Evolutionary conservation across 1,139 yeast genomes (phyloP).

Genomic region (Candida mesenterica): DNA sequence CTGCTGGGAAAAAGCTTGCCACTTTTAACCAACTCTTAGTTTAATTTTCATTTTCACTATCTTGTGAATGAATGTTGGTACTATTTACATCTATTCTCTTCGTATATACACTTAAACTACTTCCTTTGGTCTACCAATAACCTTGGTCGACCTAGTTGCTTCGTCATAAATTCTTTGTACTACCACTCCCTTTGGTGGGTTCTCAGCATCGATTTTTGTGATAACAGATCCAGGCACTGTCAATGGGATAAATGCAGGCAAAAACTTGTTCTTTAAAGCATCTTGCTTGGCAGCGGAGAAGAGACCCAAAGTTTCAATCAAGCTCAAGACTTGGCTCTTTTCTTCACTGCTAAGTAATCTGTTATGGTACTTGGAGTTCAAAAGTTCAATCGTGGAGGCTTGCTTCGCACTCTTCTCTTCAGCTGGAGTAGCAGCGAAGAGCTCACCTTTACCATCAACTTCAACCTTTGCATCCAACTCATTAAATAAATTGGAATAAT

Average conservation of each 20-base stretch:
- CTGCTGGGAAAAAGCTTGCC: too few species aligned
- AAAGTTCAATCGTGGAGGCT: constrained; percentile 18
- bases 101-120: not conserved
- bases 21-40: too few species aligned
- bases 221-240: constrained; percentile 37
- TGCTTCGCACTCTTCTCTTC: constrained; percentile 21
- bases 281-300: constrained; percentile 26
- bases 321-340: constrained; percentile 20
- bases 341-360: constrained; percentile 27
- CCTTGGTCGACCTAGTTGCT: constrained; percentile 23
- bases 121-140: constrained; percentile 28
- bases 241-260: constrained; percentile 37
- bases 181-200: constrained; percentile 33
- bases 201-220: constrained; percentile 25
- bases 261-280: constrained; percentile 23
- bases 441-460: constrained; percentile 29
- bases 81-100: not conserved
- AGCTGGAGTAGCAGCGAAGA: constrained; percentile 21
- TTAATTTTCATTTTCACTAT: too few species aligned
- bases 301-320: constrained; percentile 38
- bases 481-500: constrained; percentile 14
- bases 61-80: too few species aligned
- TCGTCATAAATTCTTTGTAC: constrained; percentile 37
- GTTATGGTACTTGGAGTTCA: constrained; percentile 21
- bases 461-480: constrained; percentile 23